Percentiles rank a stretch among this genome's conserved stretches.
These are phyloP conservation scores for Logfia minima DNA, from an alignment of 129 eudicot genomes.

Conservation along the genomic window DNA sequence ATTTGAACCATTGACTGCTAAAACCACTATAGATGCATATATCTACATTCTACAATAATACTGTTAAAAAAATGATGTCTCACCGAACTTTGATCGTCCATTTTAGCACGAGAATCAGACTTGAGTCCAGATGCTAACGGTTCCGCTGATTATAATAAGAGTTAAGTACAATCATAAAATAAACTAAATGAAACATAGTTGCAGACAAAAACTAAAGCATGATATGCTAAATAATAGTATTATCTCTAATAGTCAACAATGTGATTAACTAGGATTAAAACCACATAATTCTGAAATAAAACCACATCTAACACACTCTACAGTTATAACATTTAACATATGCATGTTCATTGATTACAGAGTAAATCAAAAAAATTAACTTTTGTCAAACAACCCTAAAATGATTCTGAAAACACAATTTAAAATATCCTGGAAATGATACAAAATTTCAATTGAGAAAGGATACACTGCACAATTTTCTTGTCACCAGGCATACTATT, in stretches of 20 bases:
- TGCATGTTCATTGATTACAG: not conserved
- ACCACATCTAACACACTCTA: too few relatives aligned
- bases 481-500: constrained; percentile 67
- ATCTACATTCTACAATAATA: not conserved
- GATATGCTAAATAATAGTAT: not conserved
- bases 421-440: not conserved
- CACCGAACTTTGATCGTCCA: constrained; percentile 48
- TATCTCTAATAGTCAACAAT: not conserved
- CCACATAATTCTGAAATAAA: too few relatives aligned
- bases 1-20: not conserved
- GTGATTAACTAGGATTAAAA: too few relatives aligned
- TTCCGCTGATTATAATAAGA: constrained; percentile 38
- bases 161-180: constrained; percentile 24
- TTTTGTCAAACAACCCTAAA: not conserved
- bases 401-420: not conserved
- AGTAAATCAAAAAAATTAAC: not conserved
- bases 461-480: constrained; percentile 61
- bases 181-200: not conserved
- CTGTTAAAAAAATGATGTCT: not conserved
- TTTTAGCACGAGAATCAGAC: constrained; percentile 37
- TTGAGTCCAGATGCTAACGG: constrained; percentile 42
- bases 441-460: constrained; percentile 10
- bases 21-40: not conserved
- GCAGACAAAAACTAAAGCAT: not conserved
- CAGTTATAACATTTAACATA: not conserved